Base-by-base conservation (phyloP, 805 yeast species). In the Candida parachauliodes region DNA sequence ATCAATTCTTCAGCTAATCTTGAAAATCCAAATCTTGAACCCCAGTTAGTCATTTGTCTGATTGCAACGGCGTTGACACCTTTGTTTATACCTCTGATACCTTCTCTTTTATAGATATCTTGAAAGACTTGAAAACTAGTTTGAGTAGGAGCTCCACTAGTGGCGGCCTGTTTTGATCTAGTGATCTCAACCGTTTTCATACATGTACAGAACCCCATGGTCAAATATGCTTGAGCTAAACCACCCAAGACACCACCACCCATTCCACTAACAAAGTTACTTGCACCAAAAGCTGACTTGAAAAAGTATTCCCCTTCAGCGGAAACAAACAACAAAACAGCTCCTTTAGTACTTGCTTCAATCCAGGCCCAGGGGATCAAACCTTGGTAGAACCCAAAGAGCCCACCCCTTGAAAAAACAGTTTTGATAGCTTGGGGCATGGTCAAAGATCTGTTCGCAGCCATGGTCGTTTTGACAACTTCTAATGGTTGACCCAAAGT, bases 331-430 rank as follows among this genome's bases (percentile, higher is more conserved):
- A 93, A 72, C 40, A 93, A 71, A 6, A 89, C 96, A 4, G 98
- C 97, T 60, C 98, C 98, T 62, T 93, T 93, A 25, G 98, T 93
- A n/a, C 96, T 85, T 8, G 96, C 98, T 65, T 91, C 98, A 50
- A 93, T 85, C 97, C 98, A 89, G 5, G 98, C 98, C 98, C 98
- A 93, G 32, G 98, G 98, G 47, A 91, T 89, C 57, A 93, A 73
- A 22, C 98, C 98, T 63, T 93, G 98, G 66, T 89, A 93, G 68
- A 89, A 93, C 0, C 98, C 98, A 20, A 77, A 57, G 12, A 83
- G 52, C 37, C 98, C 98, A 48, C 98, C 98, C 54, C 98, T 79
- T 11, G 93, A 74, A 93, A 95, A 88, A 44, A 93, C 89, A 28
- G 79, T 72, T 41, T 73, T 73, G 36, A 81, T 72, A 19, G 96